Base-by-base conservation (phyloP, 495 filamentous ascomycete species). In the Opeltia flavorubescens region DNA sequence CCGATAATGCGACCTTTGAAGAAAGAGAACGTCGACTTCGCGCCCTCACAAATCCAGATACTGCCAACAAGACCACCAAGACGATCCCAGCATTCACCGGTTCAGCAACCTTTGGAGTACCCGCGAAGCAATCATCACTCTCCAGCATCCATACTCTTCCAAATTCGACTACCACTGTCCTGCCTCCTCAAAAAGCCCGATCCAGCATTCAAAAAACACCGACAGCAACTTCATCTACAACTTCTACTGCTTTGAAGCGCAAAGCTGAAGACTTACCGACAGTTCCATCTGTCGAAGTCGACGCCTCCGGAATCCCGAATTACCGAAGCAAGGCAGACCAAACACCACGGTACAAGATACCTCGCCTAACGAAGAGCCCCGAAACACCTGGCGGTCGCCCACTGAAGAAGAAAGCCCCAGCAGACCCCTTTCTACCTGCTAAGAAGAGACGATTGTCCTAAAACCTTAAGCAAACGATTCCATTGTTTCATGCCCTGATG, bases 351-450 rank as follows among this genome's bases (percentile, higher is more conserved):
- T n/a, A n/a, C n/a, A n/a, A n/a, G n/a, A n/a, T n/a, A n/a, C n/a
- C n/a, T n/a, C n/a, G n/a, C n/a, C n/a, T n/a, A n/a, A n/a, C n/a
- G n/a, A n/a, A n/a, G n/a, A n/a, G n/a, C n/a, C n/a, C n/a, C n/a
- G n/a, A n/a, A n/a, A n/a, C n/a, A n/a, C n/a, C n/a, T n/a, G n/a
- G n/a, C n/a, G 21, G 39, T 4, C 25, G 8, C 11, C 43, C n/a
- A 26, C 43, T n/a, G 44, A 52, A 49, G 44, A 40, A 23, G 5
- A 57, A 55, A 39, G 38, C 34, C 5, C 45, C 52, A 5, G 52
- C 44, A 8, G 49, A 55, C 29, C 38, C 47, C 9, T 57, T 57
- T 43, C 55, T 57, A 21, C 43, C 39, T 15, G 18, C 46, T 13
- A 57, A 55, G 44, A 43, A 42, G 21, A 51, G 26, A 17, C 44